These are phyloP conservation scores for Erysimum pusillum DNA, from an alignment of 441 rosid species.

Conservation along the genomic window DNA sequence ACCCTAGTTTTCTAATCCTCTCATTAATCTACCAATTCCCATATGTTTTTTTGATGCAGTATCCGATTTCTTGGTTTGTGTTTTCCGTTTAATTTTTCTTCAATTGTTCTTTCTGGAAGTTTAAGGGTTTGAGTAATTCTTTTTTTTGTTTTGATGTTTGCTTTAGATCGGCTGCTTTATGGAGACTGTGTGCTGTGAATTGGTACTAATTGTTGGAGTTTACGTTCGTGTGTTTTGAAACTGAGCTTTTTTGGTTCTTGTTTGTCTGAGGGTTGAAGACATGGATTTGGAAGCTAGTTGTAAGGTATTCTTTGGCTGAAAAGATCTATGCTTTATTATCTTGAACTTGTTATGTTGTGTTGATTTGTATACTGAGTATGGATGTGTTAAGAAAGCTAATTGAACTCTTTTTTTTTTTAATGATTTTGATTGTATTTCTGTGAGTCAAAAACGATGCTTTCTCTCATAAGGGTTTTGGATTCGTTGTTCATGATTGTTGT, in stretches of 20 bases:
- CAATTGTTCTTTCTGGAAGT: constrained; percentile 9
- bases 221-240: constrained; percentile 44
- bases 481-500: not conserved
- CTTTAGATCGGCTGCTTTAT: constrained; percentile 56
- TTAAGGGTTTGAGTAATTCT: constrained; percentile 33
- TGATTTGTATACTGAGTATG: constrained; percentile 2
- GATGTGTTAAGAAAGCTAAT: no score
- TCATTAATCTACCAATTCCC: constrained; percentile 11
- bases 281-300: constrained; percentile 89
- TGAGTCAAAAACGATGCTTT: not conserved
- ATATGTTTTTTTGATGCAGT: constrained; percentile 21
- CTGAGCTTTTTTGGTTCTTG: constrained; percentile 37
- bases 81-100: constrained; percentile 8
- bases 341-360: not conserved
- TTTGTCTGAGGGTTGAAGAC: constrained; percentile 34
- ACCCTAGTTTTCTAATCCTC: constrained; percentile 54
- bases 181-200: constrained; percentile 44
- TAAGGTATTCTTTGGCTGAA: constrained; percentile 61
- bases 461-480: constrained; percentile 7
- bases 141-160: constrained; percentile 25
- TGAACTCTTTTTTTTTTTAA: not conserved
- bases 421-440: constrained; percentile 4
- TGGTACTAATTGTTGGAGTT: constrained; percentile 44
- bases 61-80: constrained; percentile 39
- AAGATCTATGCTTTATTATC: constrained; percentile 12